Evolutionary conservation across 495 filamentous ascomycete genomes (phyloP), one percentile per base, ranked within the genome.

Genomic region (Beverwykella pulmonaria): DNA sequence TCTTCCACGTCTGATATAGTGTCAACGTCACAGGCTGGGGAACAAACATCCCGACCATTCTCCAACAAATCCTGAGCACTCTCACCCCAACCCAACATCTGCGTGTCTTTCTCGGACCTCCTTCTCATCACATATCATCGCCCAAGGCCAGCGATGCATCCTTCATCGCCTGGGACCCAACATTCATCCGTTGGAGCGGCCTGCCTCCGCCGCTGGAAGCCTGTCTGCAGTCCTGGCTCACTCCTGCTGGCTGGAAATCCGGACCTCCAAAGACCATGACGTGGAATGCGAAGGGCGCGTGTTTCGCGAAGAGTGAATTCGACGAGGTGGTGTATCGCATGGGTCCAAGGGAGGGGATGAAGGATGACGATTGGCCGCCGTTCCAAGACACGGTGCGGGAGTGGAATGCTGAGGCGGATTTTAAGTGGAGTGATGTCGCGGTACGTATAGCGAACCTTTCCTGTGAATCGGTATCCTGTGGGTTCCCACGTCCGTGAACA

Each of bases 321-420:
- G 69, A 61, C 3, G 61, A 61, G 12, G 60, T 63, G 0, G 50
- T 29, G 5, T 67, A 61, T 23, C 12, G 47, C 9, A 29, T 60
- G 41, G 54, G 49, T 0, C 32, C 12, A 22, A 48, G 34, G n/a
- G 46, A 29, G 27, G 9, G 26, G 49, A 22, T 9, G 36, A 19
- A 26, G 49, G 27, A 23, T 53, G 59, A 17, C 3, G 22, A 19
- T 19, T 68, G 55, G 41, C 50, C 56, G 7, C 60, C 49, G 12
- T 61, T 63, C 22, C n/a, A 60, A n/a, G 69, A 71, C 32, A 71
- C 69, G 7, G 27, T 64, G n/a, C 55, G 68, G 17, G 69, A 71
- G 52, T 71, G 69, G 69, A 54, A 52, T 12, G 49, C 41, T 9
- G 61, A 68, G 39, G 39, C n/a, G 1, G 44, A 26, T 0, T 67